Percentiles rank a stretch among this genome's conserved stretches.
These are phyloP conservation scores for Artemisia tridentata DNA, from an alignment of 129 eudicot genomes.

Conservation along the genomic window DNA sequence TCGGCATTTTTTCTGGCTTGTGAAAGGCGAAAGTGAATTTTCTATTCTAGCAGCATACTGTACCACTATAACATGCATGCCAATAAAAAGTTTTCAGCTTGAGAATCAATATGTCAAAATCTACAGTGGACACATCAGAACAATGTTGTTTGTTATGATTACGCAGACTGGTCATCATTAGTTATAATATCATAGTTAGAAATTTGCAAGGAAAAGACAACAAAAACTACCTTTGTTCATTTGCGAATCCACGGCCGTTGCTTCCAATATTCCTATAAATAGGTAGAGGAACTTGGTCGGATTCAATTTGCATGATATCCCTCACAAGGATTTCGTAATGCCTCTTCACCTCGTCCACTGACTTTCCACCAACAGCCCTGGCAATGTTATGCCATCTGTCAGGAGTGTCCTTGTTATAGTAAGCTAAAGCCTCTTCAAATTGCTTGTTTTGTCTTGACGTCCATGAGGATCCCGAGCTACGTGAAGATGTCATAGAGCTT, in stretches of 20 bases:
- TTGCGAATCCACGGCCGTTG: conserved; percentile 47
- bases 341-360: conserved; percentile 76
- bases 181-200: background rate
- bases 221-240: conserved; percentile 56
- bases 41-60: conserved; percentile 9
- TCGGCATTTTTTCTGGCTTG: conserved; percentile 16
- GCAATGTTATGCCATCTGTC: conserved; percentile 83
- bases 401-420: conserved; percentile 72
- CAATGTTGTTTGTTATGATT: background rate
- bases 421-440: conserved; percentile 81
- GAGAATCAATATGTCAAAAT: conserved; percentile 13
- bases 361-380: conserved; percentile 62
- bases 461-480: conserved; percentile 57
- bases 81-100: background rate
- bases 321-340: conserved; percentile 62
- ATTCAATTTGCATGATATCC: conserved; percentile 75
- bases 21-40: conserved; percentile 5
- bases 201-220: conserved; percentile 8
- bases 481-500: conserved; percentile 52
- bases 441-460: conserved; percentile 75
- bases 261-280: conserved; percentile 50
- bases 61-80: background rate
- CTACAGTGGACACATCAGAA: conserved; percentile 6
- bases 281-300: conserved; percentile 70
- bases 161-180: background rate